A percentile compares a stretch with the other conserved stretches of the same genome.
phyloP scores from a whole-genome alignment of 805 yeast genomes.

The Kodamaea fukazawae region DNA sequence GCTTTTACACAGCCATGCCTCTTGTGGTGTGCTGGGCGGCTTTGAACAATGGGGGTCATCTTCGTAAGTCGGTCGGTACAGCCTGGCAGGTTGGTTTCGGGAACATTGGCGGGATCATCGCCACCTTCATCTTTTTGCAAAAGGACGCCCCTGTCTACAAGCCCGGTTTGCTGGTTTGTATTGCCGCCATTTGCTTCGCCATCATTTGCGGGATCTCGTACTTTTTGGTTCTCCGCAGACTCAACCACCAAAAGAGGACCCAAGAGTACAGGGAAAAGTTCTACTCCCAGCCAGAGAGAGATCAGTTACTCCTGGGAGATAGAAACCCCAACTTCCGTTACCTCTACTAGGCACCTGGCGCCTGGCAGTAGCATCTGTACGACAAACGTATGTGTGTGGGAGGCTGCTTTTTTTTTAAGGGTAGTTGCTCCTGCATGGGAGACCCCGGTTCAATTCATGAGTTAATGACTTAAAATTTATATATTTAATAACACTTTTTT shows the following conservation, averaged over 20 bases:
- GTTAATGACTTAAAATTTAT: no score
- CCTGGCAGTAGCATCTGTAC: no score
- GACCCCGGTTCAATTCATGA: neutral
- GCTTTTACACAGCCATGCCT: conserved; percentile 67
- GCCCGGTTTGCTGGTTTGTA: conserved; percentile 51
- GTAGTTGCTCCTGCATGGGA: conserved; percentile 4
- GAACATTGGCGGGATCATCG: conserved; percentile 68
- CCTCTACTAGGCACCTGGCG: conserved; percentile 31
- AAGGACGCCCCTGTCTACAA: conserved; percentile 58
- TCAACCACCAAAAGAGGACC: conserved; percentile 21
- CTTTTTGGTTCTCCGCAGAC: conserved; percentile 23
- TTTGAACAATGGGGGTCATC: conserved; percentile 61
- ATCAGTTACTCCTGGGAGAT: conserved; percentile 36
- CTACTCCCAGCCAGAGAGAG: conserved; percentile 25
- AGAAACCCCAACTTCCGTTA: conserved; percentile 36
- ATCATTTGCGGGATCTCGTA: conserved; percentile 33
- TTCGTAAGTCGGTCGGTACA: conserved; percentile 55
- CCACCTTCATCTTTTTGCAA: conserved; percentile 55
- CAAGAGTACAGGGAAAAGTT: conserved; percentile 26
- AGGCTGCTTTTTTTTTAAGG: no score
- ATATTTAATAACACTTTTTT: neutral
- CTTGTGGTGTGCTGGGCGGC: conserved; percentile 66
- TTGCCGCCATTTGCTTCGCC: conserved; percentile 48
- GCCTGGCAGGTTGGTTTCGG: conserved; percentile 70
- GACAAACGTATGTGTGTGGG: no score